These are phyloP conservation scores for Brassica cretica DNA, from an alignment of 345 rosid species.

Conservation along the genomic window DNA sequence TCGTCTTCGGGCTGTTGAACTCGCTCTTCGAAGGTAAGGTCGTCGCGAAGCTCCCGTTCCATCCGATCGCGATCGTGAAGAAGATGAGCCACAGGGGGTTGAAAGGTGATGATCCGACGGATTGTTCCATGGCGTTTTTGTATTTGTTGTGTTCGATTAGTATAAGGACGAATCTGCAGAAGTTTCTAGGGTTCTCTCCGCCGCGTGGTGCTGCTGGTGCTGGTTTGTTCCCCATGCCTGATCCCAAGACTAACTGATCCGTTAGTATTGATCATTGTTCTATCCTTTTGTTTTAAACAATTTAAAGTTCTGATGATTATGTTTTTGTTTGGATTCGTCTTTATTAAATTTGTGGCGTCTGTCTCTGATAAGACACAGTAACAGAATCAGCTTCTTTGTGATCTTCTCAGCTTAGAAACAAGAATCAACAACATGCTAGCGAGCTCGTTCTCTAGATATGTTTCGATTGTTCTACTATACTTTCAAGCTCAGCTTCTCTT, in stretches of 20 bases:
- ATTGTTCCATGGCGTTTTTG: constrained; percentile 94
- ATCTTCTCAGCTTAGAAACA: constrained; percentile 81
- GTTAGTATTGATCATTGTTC: constrained; percentile 11
- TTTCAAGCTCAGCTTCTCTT: constrained; percentile 73
- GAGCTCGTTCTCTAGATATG: constrained; percentile 92
- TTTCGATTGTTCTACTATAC: constrained; percentile 79
- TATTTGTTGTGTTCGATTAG: constrained; percentile 86
- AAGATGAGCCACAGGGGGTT: constrained; percentile 96
- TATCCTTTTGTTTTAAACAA: not conserved
- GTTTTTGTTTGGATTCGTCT: not conserved
- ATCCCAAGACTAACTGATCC: constrained; percentile 73
- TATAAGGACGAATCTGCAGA: constrained; percentile 86
- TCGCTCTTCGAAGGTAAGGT: constrained; percentile 92
- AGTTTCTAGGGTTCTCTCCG: constrained; percentile 76
- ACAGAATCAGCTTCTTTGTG: constrained; percentile 49
- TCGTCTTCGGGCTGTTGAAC: constrained; percentile 84
- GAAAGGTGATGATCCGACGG: constrained; percentile 79
- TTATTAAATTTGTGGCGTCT: too few relatives aligned
- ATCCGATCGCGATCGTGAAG: constrained; percentile 71
- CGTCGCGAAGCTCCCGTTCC: constrained; percentile 91
- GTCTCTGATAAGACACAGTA: not conserved
- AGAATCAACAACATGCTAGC: constrained; percentile 99
- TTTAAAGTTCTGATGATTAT: not conserved
- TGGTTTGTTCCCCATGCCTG: constrained; percentile 93
- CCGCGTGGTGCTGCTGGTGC: constrained; percentile 70